phyloP scores from a whole-genome alignment of 2,329 filamentous ascomycete genomes.

The Cladophialophora bantiana region DNA sequence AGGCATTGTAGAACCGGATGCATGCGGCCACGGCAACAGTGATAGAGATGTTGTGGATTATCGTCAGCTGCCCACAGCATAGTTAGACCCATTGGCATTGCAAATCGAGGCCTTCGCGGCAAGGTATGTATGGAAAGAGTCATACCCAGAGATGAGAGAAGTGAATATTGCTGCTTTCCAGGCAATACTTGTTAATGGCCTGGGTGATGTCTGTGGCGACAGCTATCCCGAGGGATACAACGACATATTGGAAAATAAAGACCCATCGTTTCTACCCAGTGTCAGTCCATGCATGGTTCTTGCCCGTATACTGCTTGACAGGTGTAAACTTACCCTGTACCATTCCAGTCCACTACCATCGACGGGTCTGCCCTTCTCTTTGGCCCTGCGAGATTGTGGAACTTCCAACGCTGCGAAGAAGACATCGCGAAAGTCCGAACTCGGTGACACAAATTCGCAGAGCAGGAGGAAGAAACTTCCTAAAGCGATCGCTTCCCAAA shows the following conservation, averaged over 20 bases:
- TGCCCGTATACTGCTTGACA: neutral
- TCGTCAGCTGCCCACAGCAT: slow-evolving; percentile 6
- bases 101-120: neutral
- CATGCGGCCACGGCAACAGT: slow-evolving; percentile 40
- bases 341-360: slow-evolving; percentile 42
- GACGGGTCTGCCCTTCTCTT: slow-evolving; percentile 40
- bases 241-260: slow-evolving; percentile 52
- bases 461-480: slow-evolving; percentile 56
- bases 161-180: slow-evolving; percentile 43
- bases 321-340: slow-evolving; percentile 39
- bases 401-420: slow-evolving; percentile 48
- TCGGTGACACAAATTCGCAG: slow-evolving; percentile 52
- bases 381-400: slow-evolving; percentile 38
- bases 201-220: slow-evolving; percentile 46
- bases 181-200: slow-evolving; percentile 43
- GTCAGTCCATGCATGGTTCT: neutral
- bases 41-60: slow-evolving; percentile 39
- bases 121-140: neutral
- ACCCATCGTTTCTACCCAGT: slow-evolving; percentile 45
- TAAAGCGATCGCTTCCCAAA: slow-evolving; percentile 52
- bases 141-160: slow-evolving; percentile 51
- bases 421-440: slow-evolving; percentile 44
- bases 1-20: slow-evolving; percentile 42
- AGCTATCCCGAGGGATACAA: slow-evolving; percentile 40
- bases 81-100: neutral